Base-by-base conservation (phyloP, 441 rosid species). In the Gossypium laxum region DNA sequence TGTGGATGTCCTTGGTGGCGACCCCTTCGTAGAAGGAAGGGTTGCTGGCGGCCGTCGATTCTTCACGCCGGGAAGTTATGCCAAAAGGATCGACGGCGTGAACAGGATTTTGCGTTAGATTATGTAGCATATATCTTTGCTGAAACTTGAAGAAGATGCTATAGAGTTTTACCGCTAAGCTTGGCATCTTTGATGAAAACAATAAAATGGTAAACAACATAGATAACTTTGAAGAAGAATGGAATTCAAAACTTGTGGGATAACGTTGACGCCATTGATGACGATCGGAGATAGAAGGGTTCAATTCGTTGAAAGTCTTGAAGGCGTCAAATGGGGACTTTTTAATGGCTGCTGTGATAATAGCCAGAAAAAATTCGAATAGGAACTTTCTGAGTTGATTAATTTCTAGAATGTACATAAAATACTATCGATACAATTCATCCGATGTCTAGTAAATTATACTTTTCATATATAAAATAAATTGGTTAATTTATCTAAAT, bases 1-100 rank as follows among this genome's bases (percentile, higher is more conserved):
- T 83, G 79, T 88, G 92, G 70, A 88, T 81, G 72, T 88, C 90
- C 79, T 88, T 88, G 71, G 90, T 88, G 15, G 89, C 89, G 19
- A 85, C 87, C 0, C 90, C 93, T 68, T 83, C 89, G 52, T 74
- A 69, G 79, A 86, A 86, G 10, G 89, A 77, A 21, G 93, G 89
- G 72, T 84, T 84, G 57, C 80, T 77, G 14, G 89, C 76, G 45
- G 84, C 76, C 18, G 76, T 77, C 63, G 87, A 73, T 66, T 82
- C 88, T 19, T 85, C 88, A 45, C 83, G 82, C 18, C 91, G 88
- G 32, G 87, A 86, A 11, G 87, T 79, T 52, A 81, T 73, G 3
- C 90, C 91, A 58, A 84, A 88, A 0, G 87, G 56, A 70, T 77
- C 74, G 21, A 75, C 47, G 45, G 67, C 80, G 71, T 82, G 70